Base-by-base conservation (phyloP, 768 basidiomycete genomes). In the Tubosaeta sp. region DNA sequence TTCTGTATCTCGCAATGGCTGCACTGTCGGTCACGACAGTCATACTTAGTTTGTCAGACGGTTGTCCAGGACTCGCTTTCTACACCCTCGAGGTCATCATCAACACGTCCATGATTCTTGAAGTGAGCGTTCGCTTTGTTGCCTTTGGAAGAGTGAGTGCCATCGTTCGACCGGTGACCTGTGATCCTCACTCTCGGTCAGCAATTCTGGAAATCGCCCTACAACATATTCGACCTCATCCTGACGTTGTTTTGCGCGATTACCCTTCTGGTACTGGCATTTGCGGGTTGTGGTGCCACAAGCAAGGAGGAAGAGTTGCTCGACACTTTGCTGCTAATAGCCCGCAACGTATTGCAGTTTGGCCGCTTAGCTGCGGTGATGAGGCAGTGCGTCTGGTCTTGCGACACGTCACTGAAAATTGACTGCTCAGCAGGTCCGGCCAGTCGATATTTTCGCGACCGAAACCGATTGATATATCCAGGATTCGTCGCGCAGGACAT, bases 171-270 rank as follows among this genome's bases (percentile, higher is more conserved):
- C 38, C 4, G 11, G 3, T 7, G 34, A 29, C 26, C 12, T 42
- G 38, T n/a, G 22, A 50, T 19, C 25, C 51, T 63, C 19, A 59
- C 43, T 27, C 14, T 14, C 10, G 14, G 14, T 25, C 65, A 95
- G 93, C 89, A 93, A 91, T 97, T 97, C 75, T 95, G 91, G 91
- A 88, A 82, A 67, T 90, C 91, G n/a, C 84, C 85, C 11, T 93
- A 91, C 73, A 97, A 97, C 66, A 74, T 91, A 31, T 76, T 95
- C 61, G 95, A 97, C 66, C 78, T 97, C 14, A 80, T 89, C 46
- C 77, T 99, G 41, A 98, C 97, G 2, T 58, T 81, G 27, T 91
- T 99, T 72, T 98, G 95, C 65, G 86, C 83, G 5, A 66, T 97
- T 52, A 99, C 97, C 6, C 73, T 99, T 43, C 76, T 95, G 31